These are phyloP conservation scores for Candida parachauliodes DNA, from an alignment of 805 yeast genomes.

Conservation along the genomic window DNA sequence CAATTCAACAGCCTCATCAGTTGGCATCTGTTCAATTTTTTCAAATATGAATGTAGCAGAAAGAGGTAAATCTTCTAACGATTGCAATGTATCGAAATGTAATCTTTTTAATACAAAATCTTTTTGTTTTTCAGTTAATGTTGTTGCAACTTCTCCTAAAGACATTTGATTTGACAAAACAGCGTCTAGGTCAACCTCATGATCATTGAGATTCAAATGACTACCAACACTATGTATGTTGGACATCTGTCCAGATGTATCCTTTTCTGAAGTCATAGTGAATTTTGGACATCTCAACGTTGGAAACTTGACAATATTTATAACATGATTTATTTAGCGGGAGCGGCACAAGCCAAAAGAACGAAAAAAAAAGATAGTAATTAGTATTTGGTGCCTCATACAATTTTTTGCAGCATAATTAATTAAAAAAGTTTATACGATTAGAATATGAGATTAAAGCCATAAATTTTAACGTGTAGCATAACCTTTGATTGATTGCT, in stretches of 20 bases:
- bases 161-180: slow-evolving; percentile 20
- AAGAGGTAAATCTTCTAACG: slow-evolving; percentile 30
- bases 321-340: no score
- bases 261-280: slow-evolving; percentile 2
- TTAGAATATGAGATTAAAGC: no score
- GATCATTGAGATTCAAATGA: slow-evolving; percentile 12
- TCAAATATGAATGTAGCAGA: slow-evolving; percentile 27
- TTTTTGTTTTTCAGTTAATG: slow-evolving; percentile 24
- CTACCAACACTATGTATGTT: slow-evolving; percentile 9
- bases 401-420: no score
- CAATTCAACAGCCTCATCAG: slow-evolving; percentile 22
- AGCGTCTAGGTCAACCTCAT: slow-evolving; percentile 16
- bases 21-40: slow-evolving; percentile 21
- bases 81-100: slow-evolving; percentile 20
- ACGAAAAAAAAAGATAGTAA: no score
- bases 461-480: no score
- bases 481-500: no score
- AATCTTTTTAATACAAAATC: slow-evolving; percentile 24
- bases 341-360: no score
- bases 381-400: no score
- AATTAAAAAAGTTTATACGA: no score
- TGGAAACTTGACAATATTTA: no score
- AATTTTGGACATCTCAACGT: no score
- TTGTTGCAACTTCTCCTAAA: slow-evolving; percentile 8
- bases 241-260: slow-evolving; percentile 1